Percentiles rank a stretch among this genome's conserved stretches.
phyloP scores from a whole-genome alignment of 2,329 filamentous ascomycete genomes.

The Allantophomopsis lycopodina region DNA sequence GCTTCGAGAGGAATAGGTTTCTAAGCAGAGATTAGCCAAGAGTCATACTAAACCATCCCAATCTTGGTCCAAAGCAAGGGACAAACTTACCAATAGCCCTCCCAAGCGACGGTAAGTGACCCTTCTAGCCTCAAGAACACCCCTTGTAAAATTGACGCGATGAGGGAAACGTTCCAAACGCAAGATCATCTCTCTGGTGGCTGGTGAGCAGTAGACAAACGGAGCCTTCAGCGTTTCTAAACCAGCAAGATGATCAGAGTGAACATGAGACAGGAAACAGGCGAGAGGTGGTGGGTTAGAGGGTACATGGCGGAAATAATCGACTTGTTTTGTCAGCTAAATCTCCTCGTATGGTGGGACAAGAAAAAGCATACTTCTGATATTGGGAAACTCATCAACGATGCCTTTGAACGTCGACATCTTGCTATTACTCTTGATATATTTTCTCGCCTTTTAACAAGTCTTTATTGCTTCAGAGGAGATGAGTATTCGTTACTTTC shows the following conservation, averaged over 20 bases:
- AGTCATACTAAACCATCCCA: too few relatives aligned
- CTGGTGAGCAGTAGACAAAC: slow-evolving; percentile 84
- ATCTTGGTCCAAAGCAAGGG: too few relatives aligned
- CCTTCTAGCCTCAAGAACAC: slow-evolving; percentile 60
- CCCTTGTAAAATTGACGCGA: slow-evolving; percentile 68
- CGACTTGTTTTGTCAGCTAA: slow-evolving; percentile 35
- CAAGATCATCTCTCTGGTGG: slow-evolving; percentile 69
- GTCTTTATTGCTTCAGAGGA: too few relatives aligned
- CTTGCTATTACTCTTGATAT: neutral
- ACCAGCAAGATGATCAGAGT: slow-evolving; percentile 78
- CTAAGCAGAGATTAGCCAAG: slow-evolving; percentile 19
- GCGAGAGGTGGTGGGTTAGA: slow-evolving; percentile 51
- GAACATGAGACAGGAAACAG: slow-evolving; percentile 84
- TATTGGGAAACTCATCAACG: slow-evolving; percentile 65
- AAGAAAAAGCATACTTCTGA: slow-evolving; percentile 38
- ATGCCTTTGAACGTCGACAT: slow-evolving; percentile 73
- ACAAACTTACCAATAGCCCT: slow-evolving; percentile 36
- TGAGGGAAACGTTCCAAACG: slow-evolving; percentile 67
- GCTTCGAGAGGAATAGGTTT: slow-evolving; percentile 75
- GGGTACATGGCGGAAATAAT: slow-evolving; percentile 58
- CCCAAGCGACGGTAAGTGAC: slow-evolving; percentile 67
- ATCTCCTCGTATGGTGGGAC: neutral
- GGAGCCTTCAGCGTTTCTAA: slow-evolving; percentile 64
- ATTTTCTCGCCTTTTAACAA: too few relatives aligned
- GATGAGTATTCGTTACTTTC: too few relatives aligned